Evolutionary conservation across 2,329 filamentous ascomycete genomes (phyloP).

Genomic region (Aspergillus sp.): DNA sequence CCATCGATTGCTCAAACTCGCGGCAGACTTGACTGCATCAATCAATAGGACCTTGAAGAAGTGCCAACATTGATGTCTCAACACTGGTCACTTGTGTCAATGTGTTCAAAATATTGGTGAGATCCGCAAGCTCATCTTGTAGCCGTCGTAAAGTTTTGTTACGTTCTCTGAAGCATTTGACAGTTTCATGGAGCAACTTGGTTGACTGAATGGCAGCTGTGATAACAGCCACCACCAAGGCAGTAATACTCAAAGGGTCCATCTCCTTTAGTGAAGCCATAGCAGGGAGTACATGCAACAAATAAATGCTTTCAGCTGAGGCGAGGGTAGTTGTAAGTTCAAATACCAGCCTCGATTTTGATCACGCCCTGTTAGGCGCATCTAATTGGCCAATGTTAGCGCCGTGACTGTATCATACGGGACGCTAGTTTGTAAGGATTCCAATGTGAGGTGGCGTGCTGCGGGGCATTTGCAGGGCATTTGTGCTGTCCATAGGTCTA

Average conservation of each 20-base stretch:
- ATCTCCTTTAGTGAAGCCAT: slow-evolving; percentile 3
- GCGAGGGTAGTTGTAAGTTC: neutral
- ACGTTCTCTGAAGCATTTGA: slow-evolving; percentile 28
- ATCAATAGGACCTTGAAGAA: slow-evolving; percentile 29
- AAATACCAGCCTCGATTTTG: neutral
- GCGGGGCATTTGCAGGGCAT: too few species aligned
- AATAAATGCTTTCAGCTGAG: neutral
- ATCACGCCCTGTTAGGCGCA: neutral
- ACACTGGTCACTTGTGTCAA: slow-evolving; percentile 17
- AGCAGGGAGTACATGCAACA: neutral
- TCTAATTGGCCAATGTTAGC: neutral
- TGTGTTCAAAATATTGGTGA: slow-evolving; percentile 24
- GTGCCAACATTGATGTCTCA: slow-evolving; percentile 15
- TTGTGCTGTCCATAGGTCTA: too few species aligned
- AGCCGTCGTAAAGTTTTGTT: slow-evolving; percentile 29
- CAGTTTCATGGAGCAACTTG: slow-evolving; percentile 25
- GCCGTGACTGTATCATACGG: neutral
- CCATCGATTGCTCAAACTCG: slow-evolving; percentile 32
- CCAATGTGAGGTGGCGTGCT: slow-evolving; percentile 9
- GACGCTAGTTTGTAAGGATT: neutral
- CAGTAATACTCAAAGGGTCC: slow-evolving; percentile 30
- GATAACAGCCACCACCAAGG: slow-evolving; percentile 24
- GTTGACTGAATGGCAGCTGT: slow-evolving; percentile 29
- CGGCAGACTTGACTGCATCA: slow-evolving; percentile 30
- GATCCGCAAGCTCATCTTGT: slow-evolving; percentile 26